Conservation (phyloP, 805 yeast species). For the Pichia occidentalis region DNA sequence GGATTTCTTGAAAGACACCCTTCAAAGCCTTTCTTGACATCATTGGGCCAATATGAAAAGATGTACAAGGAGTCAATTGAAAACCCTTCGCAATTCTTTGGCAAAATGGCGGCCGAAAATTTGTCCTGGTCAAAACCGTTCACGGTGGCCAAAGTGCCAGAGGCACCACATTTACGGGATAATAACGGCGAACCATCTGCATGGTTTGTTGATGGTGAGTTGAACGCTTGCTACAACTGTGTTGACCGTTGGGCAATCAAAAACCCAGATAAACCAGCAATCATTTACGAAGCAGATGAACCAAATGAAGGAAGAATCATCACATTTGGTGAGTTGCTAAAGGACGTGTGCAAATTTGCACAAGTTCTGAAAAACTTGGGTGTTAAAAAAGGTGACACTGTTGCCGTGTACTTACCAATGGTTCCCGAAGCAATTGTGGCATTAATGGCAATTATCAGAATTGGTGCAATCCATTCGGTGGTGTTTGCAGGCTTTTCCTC, state of each 20-base stretch:
- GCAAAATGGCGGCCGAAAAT: constrained; percentile 42
- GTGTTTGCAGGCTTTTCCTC: constrained; percentile 82
- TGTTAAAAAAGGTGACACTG: constrained; percentile 75
- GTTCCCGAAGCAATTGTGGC: constrained; percentile 73
- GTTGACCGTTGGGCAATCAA: constrained; percentile 74
- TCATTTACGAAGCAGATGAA: constrained; percentile 78
- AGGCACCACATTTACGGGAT: constrained; percentile 37
- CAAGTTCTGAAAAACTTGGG: constrained; percentile 63
- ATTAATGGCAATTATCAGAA: constrained; percentile 67
- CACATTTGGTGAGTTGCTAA: constrained; percentile 66
- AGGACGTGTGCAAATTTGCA: constrained; percentile 64
- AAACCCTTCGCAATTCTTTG: constrained; percentile 50
- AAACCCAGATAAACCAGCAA: constrained; percentile 66
- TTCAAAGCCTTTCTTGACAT: constrained; percentile 40
- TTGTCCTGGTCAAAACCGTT: constrained; percentile 51
- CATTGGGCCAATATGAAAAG: constrained; percentile 43
- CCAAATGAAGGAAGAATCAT: constrained; percentile 55
- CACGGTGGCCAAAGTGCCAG: constrained; percentile 40
- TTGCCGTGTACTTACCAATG: constrained; percentile 84
- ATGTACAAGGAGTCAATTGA: constrained; percentile 50
- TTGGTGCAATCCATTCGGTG: constrained; percentile 82
- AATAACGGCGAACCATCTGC: constrained; percentile 47
- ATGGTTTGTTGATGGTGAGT: constrained; percentile 76
- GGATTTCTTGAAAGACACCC: constrained; percentile 37
- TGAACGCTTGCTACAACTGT: constrained; percentile 76